Percentiles rank a stretch among this genome's conserved stretches.
phyloP scores from a whole-genome alignment of 805 yeast species.

The Yarrowia yakushimensis region DNA sequence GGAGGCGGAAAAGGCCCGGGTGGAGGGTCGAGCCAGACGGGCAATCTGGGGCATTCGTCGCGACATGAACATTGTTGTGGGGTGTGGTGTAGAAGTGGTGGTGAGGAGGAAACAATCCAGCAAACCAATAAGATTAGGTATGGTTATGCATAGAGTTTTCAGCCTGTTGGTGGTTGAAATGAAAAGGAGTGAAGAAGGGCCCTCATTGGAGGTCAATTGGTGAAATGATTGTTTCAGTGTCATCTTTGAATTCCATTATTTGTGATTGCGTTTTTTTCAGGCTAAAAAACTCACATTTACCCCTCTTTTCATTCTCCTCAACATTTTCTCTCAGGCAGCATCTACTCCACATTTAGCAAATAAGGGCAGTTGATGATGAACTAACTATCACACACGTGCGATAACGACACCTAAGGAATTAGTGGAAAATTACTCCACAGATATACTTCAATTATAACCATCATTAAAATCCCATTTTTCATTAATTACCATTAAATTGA shows the following conservation, averaged over 20 bases:
- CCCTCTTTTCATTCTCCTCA: neutral
- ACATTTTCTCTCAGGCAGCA: neutral
- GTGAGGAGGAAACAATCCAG: neutral
- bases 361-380: neutral
- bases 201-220: neutral
- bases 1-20: conserved; percentile 29
- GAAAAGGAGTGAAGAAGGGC: neutral
- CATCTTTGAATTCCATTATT: too few species aligned
- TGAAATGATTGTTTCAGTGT: neutral
- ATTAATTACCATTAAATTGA: neutral
- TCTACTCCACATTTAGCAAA: neutral
- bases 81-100: neutral
- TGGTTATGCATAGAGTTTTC: neutral
- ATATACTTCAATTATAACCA: too few species aligned
- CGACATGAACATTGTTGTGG: neutral
- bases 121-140: conserved; percentile 15
- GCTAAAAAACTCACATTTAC: neutral
- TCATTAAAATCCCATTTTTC: too few species aligned
- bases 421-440: too few species aligned
- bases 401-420: too few species aligned
- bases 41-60: conserved; percentile 15
- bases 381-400: neutral
- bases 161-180: neutral
- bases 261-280: neutral
- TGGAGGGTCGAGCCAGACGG: neutral